These are phyloP conservation scores for Linnemannia elongata DNA, from an alignment of 192 early-diverging fungal species.

Conservation along the genomic window DNA sequence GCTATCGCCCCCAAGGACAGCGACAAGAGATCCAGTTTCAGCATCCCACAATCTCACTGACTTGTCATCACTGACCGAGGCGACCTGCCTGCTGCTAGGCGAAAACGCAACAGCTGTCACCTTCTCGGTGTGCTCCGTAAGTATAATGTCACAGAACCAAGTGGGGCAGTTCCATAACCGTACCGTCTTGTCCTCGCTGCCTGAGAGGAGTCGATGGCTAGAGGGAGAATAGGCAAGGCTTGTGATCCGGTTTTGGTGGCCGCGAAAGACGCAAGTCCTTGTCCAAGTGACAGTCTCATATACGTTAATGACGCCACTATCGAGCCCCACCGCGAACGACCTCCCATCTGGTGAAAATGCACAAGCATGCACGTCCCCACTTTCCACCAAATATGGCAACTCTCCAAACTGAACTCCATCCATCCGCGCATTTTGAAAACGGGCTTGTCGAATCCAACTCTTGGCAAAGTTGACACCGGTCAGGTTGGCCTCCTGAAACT, in stretches of 20 bases:
- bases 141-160: background rate
- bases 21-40: too few species aligned
- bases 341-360: constrained; percentile 5
- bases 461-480: background rate
- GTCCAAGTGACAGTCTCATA: background rate
- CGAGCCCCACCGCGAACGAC: background rate
- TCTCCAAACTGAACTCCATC: constrained; percentile 1
- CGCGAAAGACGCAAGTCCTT: background rate
- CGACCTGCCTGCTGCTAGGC: background rate
- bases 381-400: background rate
- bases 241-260: background rate
- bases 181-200: background rate
- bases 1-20: too few species aligned
- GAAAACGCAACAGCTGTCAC: background rate
- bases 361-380: background rate
- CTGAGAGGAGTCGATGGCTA: background rate
- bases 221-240: background rate
- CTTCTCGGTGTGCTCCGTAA: background rate
- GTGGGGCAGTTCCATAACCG: background rate
- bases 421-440: background rate
- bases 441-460: background rate
- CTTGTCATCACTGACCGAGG: background rate
- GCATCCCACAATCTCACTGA: background rate
- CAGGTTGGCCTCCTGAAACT: constrained; percentile 6
- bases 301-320: background rate